Evolutionary conservation across 352 stramenopile species (phyloP), one percentile per base, ranked within the genome.

Genomic region (Globisporangium spiculum): DNA sequence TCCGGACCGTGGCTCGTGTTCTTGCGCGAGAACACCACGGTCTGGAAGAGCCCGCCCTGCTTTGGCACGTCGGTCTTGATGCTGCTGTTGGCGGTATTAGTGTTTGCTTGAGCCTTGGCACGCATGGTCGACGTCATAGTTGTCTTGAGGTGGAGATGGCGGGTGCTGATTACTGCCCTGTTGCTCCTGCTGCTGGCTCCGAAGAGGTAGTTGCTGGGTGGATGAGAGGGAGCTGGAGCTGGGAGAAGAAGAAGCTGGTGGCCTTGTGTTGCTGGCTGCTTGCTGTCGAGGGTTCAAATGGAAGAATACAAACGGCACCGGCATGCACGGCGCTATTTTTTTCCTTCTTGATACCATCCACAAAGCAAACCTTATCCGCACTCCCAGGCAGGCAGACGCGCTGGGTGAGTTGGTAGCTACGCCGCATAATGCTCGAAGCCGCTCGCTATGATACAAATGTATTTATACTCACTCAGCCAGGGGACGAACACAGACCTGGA

Each of bases 21-120:
- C 60, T 88, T 85, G 61, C 81, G 80, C 8, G 83, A 91, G 68
- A 93, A 91, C 4, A 90, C 80, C 1, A 87, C 71, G 16, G 75
- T 89, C 66, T 88, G 79, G 60, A 92, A 88, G 27, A 88, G 74
- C 58, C 77, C 65, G 12, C 63, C 63, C 4, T 59, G 58, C 64
- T 80, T 86, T 41, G 64, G 50, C 38, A 55, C 50, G 20, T 84
- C 75, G 22, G 60, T 27, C 59, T 81, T 83, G 20, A 70, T 55
- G 46, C 62, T 78, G 38, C 71, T 10, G 32, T 2, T 41, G 14
- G 46, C 7, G 3, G 34, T 18, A 32, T 60, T 76, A 14, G 65
- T 46, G 54, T 72, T 75, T 44, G 77, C 74, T 61, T 81, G 80
- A 20, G 68, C 74, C 70, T 80, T 81, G 4, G 69, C 55, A 50